phyloP scores from a whole-genome alignment of 129 eudicot species.

The Silybum marianum region DNA sequence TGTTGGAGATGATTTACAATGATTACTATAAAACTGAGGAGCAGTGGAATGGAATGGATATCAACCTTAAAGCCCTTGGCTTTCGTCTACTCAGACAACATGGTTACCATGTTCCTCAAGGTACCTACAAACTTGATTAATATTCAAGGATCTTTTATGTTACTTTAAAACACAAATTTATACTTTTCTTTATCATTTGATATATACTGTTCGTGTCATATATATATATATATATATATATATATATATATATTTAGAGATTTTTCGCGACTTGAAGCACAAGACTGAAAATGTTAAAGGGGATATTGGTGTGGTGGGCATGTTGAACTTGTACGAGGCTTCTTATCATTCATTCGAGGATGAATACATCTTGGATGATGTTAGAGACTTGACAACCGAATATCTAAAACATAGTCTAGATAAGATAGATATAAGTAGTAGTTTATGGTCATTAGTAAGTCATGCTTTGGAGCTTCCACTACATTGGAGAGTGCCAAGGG shows the following conservation, averaged over 20 bases:
- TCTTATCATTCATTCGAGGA: neutral
- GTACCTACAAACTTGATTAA: neutral
- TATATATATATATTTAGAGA: neutral
- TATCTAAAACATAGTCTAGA: neutral
- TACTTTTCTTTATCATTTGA: neutral
- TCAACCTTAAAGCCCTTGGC: conserved; percentile 8
- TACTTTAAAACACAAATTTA: neutral
- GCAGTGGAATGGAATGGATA: neutral
- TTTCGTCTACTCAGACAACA: neutral
- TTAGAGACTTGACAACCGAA: neutral
- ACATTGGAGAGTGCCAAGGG: neutral
- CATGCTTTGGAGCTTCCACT: neutral
- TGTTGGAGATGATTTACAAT: conserved; percentile 3
- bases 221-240: too few relatives aligned
- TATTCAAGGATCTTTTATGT: neutral
- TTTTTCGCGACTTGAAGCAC: neutral
- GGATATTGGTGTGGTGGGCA: neutral
- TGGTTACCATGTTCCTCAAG: neutral
- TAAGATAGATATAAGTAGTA: neutral
- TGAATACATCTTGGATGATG: neutral
- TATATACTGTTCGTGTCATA: too few relatives aligned
- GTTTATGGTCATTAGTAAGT: neutral
- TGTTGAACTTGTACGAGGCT: neutral
- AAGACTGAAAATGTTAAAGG: neutral
- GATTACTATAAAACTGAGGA: neutral